phyloP scores from a whole-genome alignment of 1,284 basidiomycete species.

The Trichosporon asahii region DNA sequence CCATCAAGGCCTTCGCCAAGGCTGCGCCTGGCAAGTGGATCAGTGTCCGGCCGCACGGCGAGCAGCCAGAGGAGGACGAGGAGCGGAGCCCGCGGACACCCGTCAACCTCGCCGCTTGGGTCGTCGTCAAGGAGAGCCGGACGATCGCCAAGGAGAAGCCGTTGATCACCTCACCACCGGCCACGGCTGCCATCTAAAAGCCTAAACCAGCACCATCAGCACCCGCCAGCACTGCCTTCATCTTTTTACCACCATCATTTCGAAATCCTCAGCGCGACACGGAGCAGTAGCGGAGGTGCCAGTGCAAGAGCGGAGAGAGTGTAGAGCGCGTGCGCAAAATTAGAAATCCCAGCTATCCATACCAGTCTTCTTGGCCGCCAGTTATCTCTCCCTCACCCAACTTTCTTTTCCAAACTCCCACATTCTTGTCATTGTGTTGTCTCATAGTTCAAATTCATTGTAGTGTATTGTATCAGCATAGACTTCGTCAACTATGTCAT shows the following conservation, averaged over 20 bases:
- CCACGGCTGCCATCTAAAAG: not conserved
- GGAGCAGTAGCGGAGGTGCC: not conserved
- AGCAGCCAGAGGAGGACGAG: not conserved
- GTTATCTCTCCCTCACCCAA: not conserved
- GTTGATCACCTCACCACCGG: slow-evolving; percentile 1
- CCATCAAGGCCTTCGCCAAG: not conserved
- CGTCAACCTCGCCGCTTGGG: slow-evolving; percentile 19
- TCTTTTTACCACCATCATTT: not conserved
- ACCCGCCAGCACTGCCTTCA: not conserved
- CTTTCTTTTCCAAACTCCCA: not conserved
- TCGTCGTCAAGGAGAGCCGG: slow-evolving; percentile 15
- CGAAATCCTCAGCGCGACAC: not conserved
- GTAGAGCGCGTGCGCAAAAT: not conserved
- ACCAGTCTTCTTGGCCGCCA: not conserved
- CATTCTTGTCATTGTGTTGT: not conserved
- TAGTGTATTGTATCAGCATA: slow-evolving; percentile 11
- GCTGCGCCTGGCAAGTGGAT: slow-evolving; percentile 12
- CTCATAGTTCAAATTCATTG: not conserved
- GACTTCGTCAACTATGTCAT: slow-evolving; percentile 2
- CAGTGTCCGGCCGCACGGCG: slow-evolving; percentile 10
- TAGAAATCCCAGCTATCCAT: not conserved
- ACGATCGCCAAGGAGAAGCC: not conserved
- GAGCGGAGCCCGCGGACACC: slow-evolving; percentile 47
- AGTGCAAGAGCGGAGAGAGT: not conserved
- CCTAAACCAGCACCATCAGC: not conserved